Evolutionary conservation across 2,329 filamentous ascomycete genomes (phyloP).

Genomic region (Cordyceps cateniannulata): DNA sequence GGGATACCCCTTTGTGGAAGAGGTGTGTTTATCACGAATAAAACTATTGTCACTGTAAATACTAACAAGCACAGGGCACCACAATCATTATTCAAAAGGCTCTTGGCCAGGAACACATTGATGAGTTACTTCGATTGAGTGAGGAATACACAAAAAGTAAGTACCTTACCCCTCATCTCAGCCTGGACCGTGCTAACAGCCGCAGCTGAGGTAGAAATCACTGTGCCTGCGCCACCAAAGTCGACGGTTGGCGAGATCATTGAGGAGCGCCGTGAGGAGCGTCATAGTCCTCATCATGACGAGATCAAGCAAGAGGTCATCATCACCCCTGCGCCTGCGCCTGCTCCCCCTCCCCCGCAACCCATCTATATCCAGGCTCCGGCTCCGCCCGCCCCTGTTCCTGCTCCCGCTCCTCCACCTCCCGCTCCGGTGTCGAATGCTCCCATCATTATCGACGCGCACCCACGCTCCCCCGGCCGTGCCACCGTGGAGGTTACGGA

Average conservation of each 20-base stretch:
- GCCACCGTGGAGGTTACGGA: conserved; percentile 34
- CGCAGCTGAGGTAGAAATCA: conserved; percentile 38
- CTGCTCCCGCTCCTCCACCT: conserved; percentile 13
- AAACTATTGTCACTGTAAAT: conserved; percentile 3
- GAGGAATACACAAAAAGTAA: conserved; percentile 64
- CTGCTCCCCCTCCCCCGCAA: conserved; percentile 13
- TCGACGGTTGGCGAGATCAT: conserved; percentile 40
- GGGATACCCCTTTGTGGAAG: conserved; percentile 80
- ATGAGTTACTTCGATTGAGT: conserved; percentile 78
- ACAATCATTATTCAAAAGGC: conserved; percentile 78
- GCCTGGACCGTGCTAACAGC: background rate
- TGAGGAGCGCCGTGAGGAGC: conserved; percentile 36
- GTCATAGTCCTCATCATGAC: conserved; percentile 18
- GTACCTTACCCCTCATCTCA: conserved; percentile 13
- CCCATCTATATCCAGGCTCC: conserved; percentile 12
- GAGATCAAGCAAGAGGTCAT: conserved; percentile 28
- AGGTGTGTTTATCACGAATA: conserved; percentile 50
- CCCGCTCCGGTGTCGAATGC: conserved; percentile 19
- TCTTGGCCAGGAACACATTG: conserved; percentile 83
- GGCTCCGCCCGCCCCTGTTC: conserved; percentile 22
- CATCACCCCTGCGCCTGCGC: conserved; percentile 18
- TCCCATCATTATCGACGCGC: conserved; percentile 28
- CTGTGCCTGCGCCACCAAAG: conserved; percentile 29
- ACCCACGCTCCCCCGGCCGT: conserved; percentile 24
- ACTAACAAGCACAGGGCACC: conserved; percentile 53